phyloP scores from a whole-genome alignment of 169 alveolate species.

The Plasmodium adleri region DNA sequence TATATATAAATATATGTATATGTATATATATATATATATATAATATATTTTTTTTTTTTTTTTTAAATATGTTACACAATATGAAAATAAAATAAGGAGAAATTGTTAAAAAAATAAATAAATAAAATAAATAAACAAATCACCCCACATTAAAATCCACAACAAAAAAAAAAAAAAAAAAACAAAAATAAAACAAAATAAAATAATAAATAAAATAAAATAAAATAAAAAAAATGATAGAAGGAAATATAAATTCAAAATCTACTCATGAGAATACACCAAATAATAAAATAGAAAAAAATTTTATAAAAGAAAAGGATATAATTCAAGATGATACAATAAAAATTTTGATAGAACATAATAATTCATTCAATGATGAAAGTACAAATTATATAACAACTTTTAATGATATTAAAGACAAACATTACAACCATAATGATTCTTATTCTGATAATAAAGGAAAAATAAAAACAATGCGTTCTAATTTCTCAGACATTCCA shows the following conservation, averaged over 20 bases:
- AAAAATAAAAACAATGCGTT: neutral
- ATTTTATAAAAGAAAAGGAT: slow-evolving; percentile 8
- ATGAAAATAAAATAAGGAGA: neutral
- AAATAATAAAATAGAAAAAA: slow-evolving; percentile 10
- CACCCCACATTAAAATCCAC: no score
- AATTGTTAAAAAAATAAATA: neutral
- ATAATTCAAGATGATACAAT: slow-evolving; percentile 16
- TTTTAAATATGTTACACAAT: neutral
- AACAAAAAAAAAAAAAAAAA: slow-evolving; percentile 15
- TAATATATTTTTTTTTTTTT: neutral
- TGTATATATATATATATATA: no score
- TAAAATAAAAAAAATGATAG: slow-evolving; percentile 23
- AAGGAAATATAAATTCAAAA: slow-evolving; percentile 1
- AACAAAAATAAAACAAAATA: neutral
- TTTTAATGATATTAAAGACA: slow-evolving; percentile 8
- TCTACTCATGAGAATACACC: slow-evolving; percentile 7
- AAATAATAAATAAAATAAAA: neutral
- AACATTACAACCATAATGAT: slow-evolving; percentile 5
- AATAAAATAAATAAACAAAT: no score
- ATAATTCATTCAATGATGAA: slow-evolving; percentile 12
- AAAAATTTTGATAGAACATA: slow-evolving; percentile 4
- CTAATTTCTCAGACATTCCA: neutral
- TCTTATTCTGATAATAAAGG: slow-evolving; percentile 15
- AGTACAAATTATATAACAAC: neutral
- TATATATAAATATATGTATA: no score